phyloP scores from a whole-genome alignment of 2,329 filamentous ascomycete genomes.

The Akanthomyces uredinophilus region DNA sequence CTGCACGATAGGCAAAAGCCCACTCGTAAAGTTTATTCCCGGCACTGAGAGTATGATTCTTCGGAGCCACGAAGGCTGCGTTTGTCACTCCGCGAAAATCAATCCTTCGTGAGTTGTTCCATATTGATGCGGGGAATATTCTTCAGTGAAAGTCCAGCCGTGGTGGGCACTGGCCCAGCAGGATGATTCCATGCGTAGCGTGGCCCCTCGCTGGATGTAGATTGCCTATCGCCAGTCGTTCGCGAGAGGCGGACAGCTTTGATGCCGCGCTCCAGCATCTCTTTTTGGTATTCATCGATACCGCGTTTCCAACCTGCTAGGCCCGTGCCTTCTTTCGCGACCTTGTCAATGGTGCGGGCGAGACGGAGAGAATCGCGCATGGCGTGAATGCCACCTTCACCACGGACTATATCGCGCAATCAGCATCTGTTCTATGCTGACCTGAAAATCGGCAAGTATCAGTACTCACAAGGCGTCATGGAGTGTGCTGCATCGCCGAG shows the following conservation, averaged over 20 bases:
- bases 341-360: constrained; percentile 18
- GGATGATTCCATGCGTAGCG: neutral
- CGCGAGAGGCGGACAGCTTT: constrained; percentile 18
- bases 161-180: neutral
- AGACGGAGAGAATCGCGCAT: constrained; percentile 25
- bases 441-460: neutral
- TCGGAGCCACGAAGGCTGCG: neutral
- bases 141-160: neutral
- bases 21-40: too few species aligned
- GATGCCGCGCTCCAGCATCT: constrained; percentile 23
- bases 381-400: constrained; percentile 43
- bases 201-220: neutral
- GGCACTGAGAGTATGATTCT: neutral
- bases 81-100: neutral
- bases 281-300: constrained; percentile 21
- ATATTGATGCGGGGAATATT: neutral
- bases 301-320: neutral
- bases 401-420: constrained; percentile 25
- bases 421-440: too few species aligned
- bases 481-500: constrained; percentile 40
- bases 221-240: neutral
- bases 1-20: too few species aligned
- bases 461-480: constrained; percentile 27
- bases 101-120: neutral
- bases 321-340: constrained; percentile 1